phyloP scores from a whole-genome alignment of 2,329 filamentous ascomycete species.

The Cladosporium oxysporum region DNA sequence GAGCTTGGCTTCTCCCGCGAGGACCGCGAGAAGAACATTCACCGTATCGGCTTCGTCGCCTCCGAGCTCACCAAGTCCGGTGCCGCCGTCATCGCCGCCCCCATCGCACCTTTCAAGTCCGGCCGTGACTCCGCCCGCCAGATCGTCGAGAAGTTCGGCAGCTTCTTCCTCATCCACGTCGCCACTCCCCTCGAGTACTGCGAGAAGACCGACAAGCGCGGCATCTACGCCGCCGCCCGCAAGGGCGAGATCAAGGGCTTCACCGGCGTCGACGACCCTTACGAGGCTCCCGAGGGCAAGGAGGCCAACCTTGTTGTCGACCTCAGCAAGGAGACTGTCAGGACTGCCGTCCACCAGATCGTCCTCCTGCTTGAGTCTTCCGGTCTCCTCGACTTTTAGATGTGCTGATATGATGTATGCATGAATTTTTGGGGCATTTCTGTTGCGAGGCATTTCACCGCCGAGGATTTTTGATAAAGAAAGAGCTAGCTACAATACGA shows the following conservation, averaged over 20 bases:
- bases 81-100: conserved; percentile 91
- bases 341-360: conserved; percentile 96
- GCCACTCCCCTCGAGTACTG: conserved; percentile 88
- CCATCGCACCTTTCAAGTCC: conserved; percentile 88
- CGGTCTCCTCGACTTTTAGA: conserved; percentile 71
- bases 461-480: background rate
- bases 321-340: conserved; percentile 79
- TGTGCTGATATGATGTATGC: background rate
- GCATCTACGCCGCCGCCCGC: conserved; percentile 82
- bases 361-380: conserved; percentile 86
- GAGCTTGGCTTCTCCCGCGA: conserved; percentile 93
- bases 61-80: conserved; percentile 91
- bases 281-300: conserved; percentile 78
- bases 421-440: background rate
- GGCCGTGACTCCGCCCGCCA: conserved; percentile 77
- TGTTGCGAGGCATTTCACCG: background rate
- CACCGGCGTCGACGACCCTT: conserved; percentile 96
- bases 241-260: conserved; percentile 95
- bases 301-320: conserved; percentile 87
- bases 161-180: conserved; percentile 94
- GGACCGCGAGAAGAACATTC: conserved; percentile 93
- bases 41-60: conserved; percentile 93
- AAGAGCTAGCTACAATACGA: background rate
- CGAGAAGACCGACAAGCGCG: conserved; percentile 92
- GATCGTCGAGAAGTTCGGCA: conserved; percentile 81